These are phyloP conservation scores for Raddia distichophylla DNA, from an alignment of 176 grass and related monocot genomes.

Conservation along the genomic window DNA sequence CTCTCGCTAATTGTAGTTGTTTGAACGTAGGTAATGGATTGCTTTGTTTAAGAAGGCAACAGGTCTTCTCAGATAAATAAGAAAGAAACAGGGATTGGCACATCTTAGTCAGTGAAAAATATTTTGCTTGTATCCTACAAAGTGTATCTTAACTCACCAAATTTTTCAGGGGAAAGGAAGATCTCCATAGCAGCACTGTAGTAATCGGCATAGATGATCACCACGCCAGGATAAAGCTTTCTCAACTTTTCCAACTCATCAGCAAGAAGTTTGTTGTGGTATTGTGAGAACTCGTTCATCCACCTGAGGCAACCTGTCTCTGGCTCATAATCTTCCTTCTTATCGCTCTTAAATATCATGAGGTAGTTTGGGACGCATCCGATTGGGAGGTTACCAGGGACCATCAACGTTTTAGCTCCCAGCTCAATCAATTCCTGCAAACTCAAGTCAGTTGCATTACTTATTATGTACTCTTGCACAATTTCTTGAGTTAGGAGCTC, in stretches of 20 bases:
- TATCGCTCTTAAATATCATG: constrained; percentile 58
- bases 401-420: constrained; percentile 75
- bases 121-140: constrained; percentile 10
- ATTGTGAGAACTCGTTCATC: constrained; percentile 76
- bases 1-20: background rate
- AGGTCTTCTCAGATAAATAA: too few relatives aligned
- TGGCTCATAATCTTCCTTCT: constrained; percentile 72
- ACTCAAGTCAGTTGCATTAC: constrained; percentile 23
- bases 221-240: constrained; percentile 47
- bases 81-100: background rate
- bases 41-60: background rate
- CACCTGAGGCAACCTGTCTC: constrained; percentile 79
- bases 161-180: constrained; percentile 54
- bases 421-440: constrained; percentile 72
- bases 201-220: constrained; percentile 82
- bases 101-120: background rate
- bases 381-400: constrained; percentile 89
- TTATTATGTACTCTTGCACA: background rate
- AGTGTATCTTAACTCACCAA: constrained; percentile 54
- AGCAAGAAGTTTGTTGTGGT: constrained; percentile 69
- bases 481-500: background rate
- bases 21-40: background rate
- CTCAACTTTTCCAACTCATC: constrained; percentile 61
- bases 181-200: constrained; percentile 75
- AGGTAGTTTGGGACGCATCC: constrained; percentile 75